phyloP scores from a whole-genome alignment of 2,329 filamentous ascomycete species.

The Mycocentrospora acerina region DNA sequence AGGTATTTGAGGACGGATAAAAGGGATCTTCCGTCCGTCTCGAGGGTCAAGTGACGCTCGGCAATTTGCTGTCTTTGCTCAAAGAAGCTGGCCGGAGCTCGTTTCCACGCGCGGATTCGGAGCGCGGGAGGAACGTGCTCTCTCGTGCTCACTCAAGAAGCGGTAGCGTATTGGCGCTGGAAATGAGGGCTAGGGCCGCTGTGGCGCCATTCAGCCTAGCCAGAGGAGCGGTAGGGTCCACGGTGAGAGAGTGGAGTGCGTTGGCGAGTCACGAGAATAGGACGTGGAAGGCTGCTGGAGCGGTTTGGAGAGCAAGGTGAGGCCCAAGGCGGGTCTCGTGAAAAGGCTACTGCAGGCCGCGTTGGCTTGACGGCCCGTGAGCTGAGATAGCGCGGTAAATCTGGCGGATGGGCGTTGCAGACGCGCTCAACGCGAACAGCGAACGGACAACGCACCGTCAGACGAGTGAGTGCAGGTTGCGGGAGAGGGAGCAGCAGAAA shows the following conservation, averaged over 20 bases:
- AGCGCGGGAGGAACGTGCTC: too few species aligned
- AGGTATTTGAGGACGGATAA: conserved; percentile 8
- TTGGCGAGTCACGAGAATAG: conserved; percentile 21
- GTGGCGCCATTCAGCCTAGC: not conserved
- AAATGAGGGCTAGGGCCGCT: not conserved
- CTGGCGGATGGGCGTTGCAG: conserved; percentile 14
- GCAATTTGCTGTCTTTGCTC: conserved; percentile 22
- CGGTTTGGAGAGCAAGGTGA: conserved; percentile 20
- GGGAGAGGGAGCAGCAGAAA: conserved; percentile 1
- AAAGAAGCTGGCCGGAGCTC: conserved; percentile 19
- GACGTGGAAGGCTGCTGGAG: conserved; percentile 25
- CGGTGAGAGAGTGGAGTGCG: conserved; percentile 11
- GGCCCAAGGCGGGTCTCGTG: conserved; percentile 34
- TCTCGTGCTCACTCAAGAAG: too few species aligned
- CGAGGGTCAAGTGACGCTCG: conserved; percentile 33
- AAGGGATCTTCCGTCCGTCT: conserved; percentile 15
- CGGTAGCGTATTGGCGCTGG: conserved; percentile 19
- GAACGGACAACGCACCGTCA: too few species aligned
- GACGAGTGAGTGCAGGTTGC: too few species aligned
- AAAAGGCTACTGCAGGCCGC: conserved; percentile 22
- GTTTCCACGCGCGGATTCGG: conserved; percentile 18
- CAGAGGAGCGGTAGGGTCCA: not conserved
- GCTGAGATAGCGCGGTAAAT: conserved; percentile 6
- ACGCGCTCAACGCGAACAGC: conserved; percentile 1
- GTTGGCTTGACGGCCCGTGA: conserved; percentile 30